Evolutionary conservation across 805 yeast genomes (phyloP), one percentile per base, ranked within the genome.

Genomic region (Metschnikowia aberdeeniae): DNA sequence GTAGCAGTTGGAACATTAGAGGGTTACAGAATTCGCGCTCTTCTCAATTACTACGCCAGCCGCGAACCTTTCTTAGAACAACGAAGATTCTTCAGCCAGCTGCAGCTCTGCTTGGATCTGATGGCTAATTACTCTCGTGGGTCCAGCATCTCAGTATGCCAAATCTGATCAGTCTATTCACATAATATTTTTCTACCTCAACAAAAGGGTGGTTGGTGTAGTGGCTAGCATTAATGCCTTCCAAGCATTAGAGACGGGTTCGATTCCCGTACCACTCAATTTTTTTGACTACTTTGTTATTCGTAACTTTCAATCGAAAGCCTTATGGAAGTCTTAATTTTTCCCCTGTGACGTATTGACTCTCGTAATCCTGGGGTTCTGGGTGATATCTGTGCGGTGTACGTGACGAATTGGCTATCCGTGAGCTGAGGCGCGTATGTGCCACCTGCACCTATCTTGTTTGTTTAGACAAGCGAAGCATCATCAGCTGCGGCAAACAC

Each of bases 201-300:
- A 5, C 9, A 29, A 7, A 20, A 28, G 89, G 88, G 84, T 80
- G 84, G 83, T 82, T 84, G 81, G 92, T 84, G 88, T 84, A 84
- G 87, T 81, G 89, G 92, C 80, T 82, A 84, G 81, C 87, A 84
- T 84, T 73, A 80, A 79, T 80, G 89, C 89, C 89, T 84, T 84
- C 90, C 90, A 84, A 84, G 90, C 89, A 81, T 80, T 84, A 73
- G 90, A 80, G 88, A 82, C 78, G 90, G 89, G 92, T 84, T 84
- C 92, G 89, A 84, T 82, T 84, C 90, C 85, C 89, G 84, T 80
- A 81, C 82, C 83, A 81, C 82, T 82, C 89, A 81, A 55, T 56
- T 57, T 63, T 63, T 66, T 65, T 8, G 6, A 5, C 6, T 2
- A 22, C 8, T 22, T 22, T 22, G 8, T 7, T 3, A 22, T 3